Base-by-base conservation (phyloP, 164 flowering plant genomes). In the Vitis rotundifolia region DNA sequence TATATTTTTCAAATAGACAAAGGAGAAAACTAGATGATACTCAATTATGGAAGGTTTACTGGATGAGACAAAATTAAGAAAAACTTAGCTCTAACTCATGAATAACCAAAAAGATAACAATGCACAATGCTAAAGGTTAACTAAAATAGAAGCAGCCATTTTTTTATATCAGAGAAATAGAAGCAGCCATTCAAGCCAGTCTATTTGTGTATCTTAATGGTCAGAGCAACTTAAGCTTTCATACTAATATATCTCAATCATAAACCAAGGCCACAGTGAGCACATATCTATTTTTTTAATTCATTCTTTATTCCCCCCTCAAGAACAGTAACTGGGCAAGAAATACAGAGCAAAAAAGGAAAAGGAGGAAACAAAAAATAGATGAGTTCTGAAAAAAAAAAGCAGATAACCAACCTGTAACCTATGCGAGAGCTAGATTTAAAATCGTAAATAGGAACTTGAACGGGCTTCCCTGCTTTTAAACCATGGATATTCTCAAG, bases 361-460 rank as follows among this genome's bases (percentile, higher is more conserved):
- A 37, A 37, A 47, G 18, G 9, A 18, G 14, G 6, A 62, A 68
- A 18, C 44, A 22, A 57, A 49, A 2, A 50, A 18, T 12, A 7
- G 1, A 60, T 51, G 9, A 69, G 37, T 19, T 16, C 18, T 2
- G 6, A 6, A 73, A 47, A 1, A 26, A 19, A 49, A 57, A 22
- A 58, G 44, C 3, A 71, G 70, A 61, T 37, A 67, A 31, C 49
- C 22, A 74, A 96, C 99, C 98, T 90, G 91, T 88, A 93, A 71
- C 99, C 99, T 11, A 76, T 84, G 59, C 97, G 95, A 58, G 83
- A 85, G 78, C 98, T 93, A 70, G 92, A 71, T 80, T 93, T 96
- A 89, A 89, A 96, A 85, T 96, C 99, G 82, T 96, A 93, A 64
- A 93, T 79, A 19, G 98, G 99, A 80, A 91, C 93, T 78, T 91